Evolutionary conservation across 331 rosid species (phyloP).

Genomic region (Acacia pycnantha): DNA sequence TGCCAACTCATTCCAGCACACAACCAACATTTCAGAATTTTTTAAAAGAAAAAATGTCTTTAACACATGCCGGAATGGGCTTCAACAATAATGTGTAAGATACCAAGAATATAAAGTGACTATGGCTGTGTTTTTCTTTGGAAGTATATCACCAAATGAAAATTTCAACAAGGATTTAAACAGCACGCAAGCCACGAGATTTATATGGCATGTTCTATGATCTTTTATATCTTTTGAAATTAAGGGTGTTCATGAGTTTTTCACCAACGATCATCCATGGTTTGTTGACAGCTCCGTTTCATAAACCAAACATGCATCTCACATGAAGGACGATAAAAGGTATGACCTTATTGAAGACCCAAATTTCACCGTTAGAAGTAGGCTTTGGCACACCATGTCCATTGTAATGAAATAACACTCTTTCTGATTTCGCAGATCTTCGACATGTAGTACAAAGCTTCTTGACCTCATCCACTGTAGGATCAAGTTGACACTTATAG

Average conservation of each 20-base stretch:
- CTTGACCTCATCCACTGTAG: slow-evolving; percentile 95
- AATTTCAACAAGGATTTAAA: neutral
- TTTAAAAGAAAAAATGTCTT: neutral
- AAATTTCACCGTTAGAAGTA: slow-evolving; percentile 93
- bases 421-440: slow-evolving; percentile 76
- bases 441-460: slow-evolving; percentile 95
- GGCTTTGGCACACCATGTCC: slow-evolving; percentile 99
- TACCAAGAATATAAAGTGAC: neutral
- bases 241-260: neutral
- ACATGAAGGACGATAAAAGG: neutral
- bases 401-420: slow-evolving; percentile 96
- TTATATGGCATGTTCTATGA: neutral
- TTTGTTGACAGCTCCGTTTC: neutral
- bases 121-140: neutral
- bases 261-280: neutral
- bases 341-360: slow-evolving; percentile 95
- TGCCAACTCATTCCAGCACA: neutral
- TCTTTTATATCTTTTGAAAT: neutral
- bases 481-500: slow-evolving; percentile 90
- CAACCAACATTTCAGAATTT: neutral
- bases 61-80: neutral
- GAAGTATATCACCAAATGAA: neutral
- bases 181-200: neutral
- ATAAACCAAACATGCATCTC: neutral
- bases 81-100: neutral